These are phyloP conservation scores for Vicia villosa DNA, from an alignment of 306 rosid species.

Conservation along the genomic window DNA sequence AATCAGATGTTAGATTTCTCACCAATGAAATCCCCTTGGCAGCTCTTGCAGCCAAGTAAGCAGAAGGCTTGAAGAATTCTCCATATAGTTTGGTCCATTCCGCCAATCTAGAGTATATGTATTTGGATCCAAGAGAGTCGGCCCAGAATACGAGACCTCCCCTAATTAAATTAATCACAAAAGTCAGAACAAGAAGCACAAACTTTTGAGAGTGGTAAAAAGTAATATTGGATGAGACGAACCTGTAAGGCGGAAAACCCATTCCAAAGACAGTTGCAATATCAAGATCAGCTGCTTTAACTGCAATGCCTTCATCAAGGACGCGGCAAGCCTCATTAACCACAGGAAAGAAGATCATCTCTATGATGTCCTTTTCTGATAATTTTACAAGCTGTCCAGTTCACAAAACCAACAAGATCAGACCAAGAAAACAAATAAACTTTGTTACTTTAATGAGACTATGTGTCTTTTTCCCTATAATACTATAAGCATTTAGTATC, in stretches of 20 bases:
- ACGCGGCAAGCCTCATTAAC: conserved; percentile 98
- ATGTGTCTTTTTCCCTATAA: background rate
- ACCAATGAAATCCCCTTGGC: conserved; percentile 82
- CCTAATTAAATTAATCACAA: conserved; percentile 51
- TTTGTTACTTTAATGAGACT: background rate
- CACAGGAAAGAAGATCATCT: conserved; percentile 93
- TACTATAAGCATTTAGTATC: background rate
- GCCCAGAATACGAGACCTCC: conserved; percentile 98
- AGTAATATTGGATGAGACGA: conserved; percentile 23
- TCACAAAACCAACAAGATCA: conserved; percentile 32
- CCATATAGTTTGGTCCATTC: conserved; percentile 79
- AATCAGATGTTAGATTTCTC: conserved; percentile 38
- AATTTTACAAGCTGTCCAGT: conserved; percentile 69
- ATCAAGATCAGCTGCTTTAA: conserved; percentile 91
- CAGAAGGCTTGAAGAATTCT: conserved; percentile 88
- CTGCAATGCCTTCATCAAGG: conserved; percentile 90
- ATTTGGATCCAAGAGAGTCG: conserved; percentile 86
- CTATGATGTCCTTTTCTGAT: conserved; percentile 78
- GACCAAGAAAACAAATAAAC: background rate
- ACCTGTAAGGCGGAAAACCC: conserved; percentile 99
- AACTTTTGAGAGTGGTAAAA: background rate
- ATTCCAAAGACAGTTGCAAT: conserved; percentile 84
- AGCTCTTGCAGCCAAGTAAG: conserved; percentile 91
- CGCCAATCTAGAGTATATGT: conserved; percentile 74
- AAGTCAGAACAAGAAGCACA: conserved; percentile 23